Evolutionary conservation across 768 basidiomycete genomes (phyloP).

Genomic region (Tricholoma sp.): DNA sequence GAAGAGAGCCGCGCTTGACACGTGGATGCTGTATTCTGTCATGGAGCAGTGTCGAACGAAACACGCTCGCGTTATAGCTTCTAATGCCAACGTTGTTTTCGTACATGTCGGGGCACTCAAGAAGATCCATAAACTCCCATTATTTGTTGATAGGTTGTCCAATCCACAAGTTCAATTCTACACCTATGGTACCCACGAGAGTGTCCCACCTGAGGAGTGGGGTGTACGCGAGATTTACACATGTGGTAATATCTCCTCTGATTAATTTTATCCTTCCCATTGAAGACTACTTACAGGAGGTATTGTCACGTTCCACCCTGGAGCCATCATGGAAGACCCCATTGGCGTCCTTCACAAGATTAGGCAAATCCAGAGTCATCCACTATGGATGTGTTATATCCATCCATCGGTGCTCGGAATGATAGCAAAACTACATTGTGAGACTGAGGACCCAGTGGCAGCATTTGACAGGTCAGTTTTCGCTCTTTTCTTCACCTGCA

Average conservation of each 20-base stretch:
- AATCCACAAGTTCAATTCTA: slow-evolving; percentile 53
- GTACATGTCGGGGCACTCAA: slow-evolving; percentile 57
- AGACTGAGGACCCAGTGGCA: slow-evolving; percentile 34
- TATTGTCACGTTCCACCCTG: slow-evolving; percentile 64
- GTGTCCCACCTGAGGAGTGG: slow-evolving; percentile 48
- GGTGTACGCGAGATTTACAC: slow-evolving; percentile 66
- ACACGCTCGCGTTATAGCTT: slow-evolving; percentile 30
- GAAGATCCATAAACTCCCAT: slow-evolving; percentile 43
- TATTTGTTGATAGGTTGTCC: slow-evolving; percentile 40
- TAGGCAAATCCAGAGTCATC: slow-evolving; percentile 49
- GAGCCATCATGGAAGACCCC: slow-evolving; percentile 52
- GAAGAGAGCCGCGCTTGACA: slow-evolving; percentile 34
- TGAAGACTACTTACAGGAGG: slow-evolving; percentile 45
- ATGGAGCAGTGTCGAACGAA: slow-evolving; percentile 39
- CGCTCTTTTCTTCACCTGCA: neutral
- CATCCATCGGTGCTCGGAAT: slow-evolving; percentile 61
- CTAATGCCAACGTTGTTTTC: slow-evolving; percentile 49
- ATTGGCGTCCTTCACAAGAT: slow-evolving; percentile 44
- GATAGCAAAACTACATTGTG: slow-evolving; percentile 35
- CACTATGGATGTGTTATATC: slow-evolving; percentile 65
- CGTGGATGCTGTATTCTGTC: slow-evolving; percentile 34
- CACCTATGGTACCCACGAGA: slow-evolving; percentile 62
- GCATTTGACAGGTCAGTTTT: slow-evolving; percentile 35
- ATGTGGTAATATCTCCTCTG: slow-evolving; percentile 40
- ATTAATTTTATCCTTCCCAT: neutral